These are phyloP conservation scores for Cercospora brassicicola DNA, from an alignment of 2,329 filamentous ascomycete species.

Conservation along the genomic window DNA sequence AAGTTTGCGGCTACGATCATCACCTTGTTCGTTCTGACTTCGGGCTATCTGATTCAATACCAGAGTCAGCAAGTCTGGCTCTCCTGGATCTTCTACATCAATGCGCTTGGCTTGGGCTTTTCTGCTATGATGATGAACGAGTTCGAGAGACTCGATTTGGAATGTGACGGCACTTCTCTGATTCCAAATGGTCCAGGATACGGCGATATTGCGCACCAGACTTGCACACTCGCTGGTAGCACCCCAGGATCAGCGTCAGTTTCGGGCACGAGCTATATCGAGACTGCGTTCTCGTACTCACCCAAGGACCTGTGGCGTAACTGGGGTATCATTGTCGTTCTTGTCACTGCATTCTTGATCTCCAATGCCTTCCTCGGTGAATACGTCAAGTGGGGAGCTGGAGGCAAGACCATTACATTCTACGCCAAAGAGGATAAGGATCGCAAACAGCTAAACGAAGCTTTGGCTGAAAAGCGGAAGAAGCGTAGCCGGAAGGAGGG, in stretches of 20 bases:
- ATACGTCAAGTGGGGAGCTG: conserved; percentile 72
- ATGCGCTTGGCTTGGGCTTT: conserved; percentile 73
- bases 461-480: conserved; percentile 60
- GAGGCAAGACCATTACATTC: conserved; percentile 76
- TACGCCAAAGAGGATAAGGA: conserved; percentile 71
- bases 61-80: conserved; percentile 72
- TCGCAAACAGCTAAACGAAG: conserved; percentile 64
- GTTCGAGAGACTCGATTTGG: conserved; percentile 68
- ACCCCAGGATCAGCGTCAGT: conserved; percentile 63
- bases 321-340: conserved; percentile 74
- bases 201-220: conserved; percentile 69
- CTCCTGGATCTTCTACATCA: conserved; percentile 76
- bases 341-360: conserved; percentile 73
- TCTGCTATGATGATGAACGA: conserved; percentile 83
- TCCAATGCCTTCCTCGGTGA: conserved; percentile 79
- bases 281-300: conserved; percentile 65
- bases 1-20: conserved; percentile 76
- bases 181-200: conserved; percentile 72
- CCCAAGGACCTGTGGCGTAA: conserved; percentile 74
- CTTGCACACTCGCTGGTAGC: conserved; percentile 77
- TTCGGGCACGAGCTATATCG: conserved; percentile 68
- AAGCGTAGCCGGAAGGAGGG: conserved; percentile 50
- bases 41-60: conserved; percentile 82
- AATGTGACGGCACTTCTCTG: conserved; percentile 66
- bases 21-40: conserved; percentile 77